Percentiles rank a stretch among this genome's conserved stretches.
These are phyloP conservation scores for Mortierella polycephala DNA, from an alignment of 371 early-diverging fungal genomes.

Conservation along the genomic window DNA sequence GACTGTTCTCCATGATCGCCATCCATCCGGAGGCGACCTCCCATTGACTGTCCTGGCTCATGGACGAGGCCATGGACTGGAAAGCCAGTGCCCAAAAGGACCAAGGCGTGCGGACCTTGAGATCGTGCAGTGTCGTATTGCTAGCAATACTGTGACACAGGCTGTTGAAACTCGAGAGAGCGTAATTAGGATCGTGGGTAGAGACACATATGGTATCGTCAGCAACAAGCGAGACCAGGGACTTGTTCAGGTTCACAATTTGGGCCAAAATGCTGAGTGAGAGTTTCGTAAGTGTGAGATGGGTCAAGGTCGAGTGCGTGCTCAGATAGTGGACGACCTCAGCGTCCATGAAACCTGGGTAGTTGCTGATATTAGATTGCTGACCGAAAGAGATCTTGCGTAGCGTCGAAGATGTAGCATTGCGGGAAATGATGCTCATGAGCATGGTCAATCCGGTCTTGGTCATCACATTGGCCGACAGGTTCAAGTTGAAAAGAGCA, in stretches of 20 bases:
- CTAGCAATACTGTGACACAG: conserved; percentile 28
- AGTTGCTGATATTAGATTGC: conserved; percentile 7
- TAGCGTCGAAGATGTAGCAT: conserved; percentile 11
- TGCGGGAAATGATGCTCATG: conserved; percentile 22
- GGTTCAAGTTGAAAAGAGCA: conserved; percentile 20
- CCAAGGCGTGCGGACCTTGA: conserved; percentile 33
- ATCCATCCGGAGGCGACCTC: conserved; percentile 30
- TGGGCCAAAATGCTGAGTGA: conserved; percentile 28
- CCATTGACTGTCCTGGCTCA: conserved; percentile 30
- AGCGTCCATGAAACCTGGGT: conserved; percentile 23
- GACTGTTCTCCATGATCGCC: conserved; percentile 20
- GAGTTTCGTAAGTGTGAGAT: conserved; percentile 28
- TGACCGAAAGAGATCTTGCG: conserved; percentile 34
- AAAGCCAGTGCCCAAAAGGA: conserved; percentile 41
- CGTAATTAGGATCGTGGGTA: conserved; percentile 23
- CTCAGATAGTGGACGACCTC: conserved; percentile 37
- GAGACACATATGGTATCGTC: conserved; percentile 27
- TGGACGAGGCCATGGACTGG: conserved; percentile 11
- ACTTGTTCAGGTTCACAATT: conserved; percentile 27
- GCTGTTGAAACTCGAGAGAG: conserved; percentile 21
- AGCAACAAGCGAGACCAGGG: conserved; percentile 24
- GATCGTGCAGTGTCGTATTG: conserved; percentile 28
- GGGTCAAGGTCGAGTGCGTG: conserved; percentile 29
- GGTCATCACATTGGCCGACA: conserved; percentile 34
- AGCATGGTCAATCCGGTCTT: conserved; percentile 32